A percentile compares a stretch with the other conserved stretches of the same genome.
Conservation (phyloP, 805 yeast species). For the Yamadazyma paraphyllophila region DNA sequence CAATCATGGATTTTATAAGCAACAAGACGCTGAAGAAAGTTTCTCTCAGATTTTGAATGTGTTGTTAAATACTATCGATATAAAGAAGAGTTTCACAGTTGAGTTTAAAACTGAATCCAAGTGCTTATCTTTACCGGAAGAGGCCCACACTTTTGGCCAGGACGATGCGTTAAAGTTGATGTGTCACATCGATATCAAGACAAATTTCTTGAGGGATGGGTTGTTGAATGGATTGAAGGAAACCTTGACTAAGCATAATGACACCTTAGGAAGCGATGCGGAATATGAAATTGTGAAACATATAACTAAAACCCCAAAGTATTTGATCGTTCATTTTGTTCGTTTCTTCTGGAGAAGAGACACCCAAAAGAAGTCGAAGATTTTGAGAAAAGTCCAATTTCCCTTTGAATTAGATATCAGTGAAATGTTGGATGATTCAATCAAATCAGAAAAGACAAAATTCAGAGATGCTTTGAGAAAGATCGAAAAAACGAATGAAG, state of each 20-base stretch:
- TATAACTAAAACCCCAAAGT: conserved; percentile 80
- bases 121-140: conserved; percentile 49
- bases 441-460: conserved; percentile 62
- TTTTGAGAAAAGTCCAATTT: conserved; percentile 88
- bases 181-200: conserved; percentile 83
- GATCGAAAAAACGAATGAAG: conserved; percentile 71
- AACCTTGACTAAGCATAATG: conserved; percentile 72
- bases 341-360: conserved; percentile 96
- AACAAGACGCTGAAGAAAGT: conserved; percentile 98
- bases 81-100: conserved; percentile 61
- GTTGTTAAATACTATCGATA: conserved; percentile 47
- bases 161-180: conserved; percentile 70
- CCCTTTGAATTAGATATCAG: conserved; percentile 90
- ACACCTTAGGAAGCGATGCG: conserved; percentile 67
- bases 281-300: conserved; percentile 57
- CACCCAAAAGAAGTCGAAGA: conserved; percentile 85
- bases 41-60: conserved; percentile 71
- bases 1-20: conserved; percentile 69
- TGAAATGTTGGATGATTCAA: conserved; percentile 79
- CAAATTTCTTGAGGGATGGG: conserved; percentile 89
- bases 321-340: conserved; percentile 86
- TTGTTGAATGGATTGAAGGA: conserved; percentile 72
- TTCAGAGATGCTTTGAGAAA: conserved; percentile 75
- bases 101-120: conserved; percentile 60
- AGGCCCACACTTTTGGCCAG: conserved; percentile 11